Base-by-base conservation (phyloP, 2,329 filamentous ascomycete species). In the Diaporthe citriasiana region DNA sequence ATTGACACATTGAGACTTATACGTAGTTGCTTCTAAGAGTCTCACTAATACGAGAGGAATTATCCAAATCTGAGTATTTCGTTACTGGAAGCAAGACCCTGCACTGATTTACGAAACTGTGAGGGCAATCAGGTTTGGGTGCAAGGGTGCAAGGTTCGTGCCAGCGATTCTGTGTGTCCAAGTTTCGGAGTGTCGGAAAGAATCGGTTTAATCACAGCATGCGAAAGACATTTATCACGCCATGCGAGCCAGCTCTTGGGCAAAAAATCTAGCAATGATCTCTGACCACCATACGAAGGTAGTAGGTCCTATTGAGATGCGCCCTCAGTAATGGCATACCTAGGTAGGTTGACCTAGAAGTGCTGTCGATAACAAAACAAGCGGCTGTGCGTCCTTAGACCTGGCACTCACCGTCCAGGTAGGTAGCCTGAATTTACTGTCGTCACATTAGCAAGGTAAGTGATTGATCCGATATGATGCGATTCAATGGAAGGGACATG, bases 21-120 rank as follows among this genome's bases (percentile, higher is more conserved):
- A n/a, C 19, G 19, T 17, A 0, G 10, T 27, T 0, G 3, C 12
- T 27, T 42, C 3, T 35, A 5, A 7, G 19, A 25, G 0, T 5
- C 35, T n/a, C 4, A 7, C n/a, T 8, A n/a, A 4, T 17, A 9
- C 33, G 25, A 19, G 30, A 63, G 10, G 17, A 13, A n/a, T 47
- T 33, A 12, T 9, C 10, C 9, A 47, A 10, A 10, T 38, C 19
- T n/a, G 8, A 42, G 5, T 2, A 45, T 45, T 30, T n/a, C 22
- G n/a, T 22, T 2, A 2, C 9, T 25, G 4, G 15, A 45, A 9
- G 45, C 19, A 42, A 7, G n/a, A n/a, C n/a, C n/a, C 13, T 9
- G 30, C 57, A 25, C 38, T 30, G 4, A 30, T 30, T 30, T 25
- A 45, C 30, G 17, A 30, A 4, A 17, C 38, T 30, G 15, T 42